Percentiles rank a stretch among this genome's conserved stretches.
These are phyloP conservation scores for Diversispora epigaea DNA, from an alignment of 192 early-diverging fungal genomes.

Conservation along the genomic window DNA sequence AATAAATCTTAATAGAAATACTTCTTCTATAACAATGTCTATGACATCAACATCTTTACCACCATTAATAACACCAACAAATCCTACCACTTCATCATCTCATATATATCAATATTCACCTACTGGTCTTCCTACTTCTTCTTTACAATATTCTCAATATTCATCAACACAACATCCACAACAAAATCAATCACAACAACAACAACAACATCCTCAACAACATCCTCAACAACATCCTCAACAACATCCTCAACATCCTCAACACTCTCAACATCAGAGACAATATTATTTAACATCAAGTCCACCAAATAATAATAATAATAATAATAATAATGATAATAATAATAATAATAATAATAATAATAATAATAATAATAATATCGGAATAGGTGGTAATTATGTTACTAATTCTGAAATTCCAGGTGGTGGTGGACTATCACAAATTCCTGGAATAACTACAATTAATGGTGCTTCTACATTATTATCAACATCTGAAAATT, in stretches of 20 bases:
- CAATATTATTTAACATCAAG: conserved; percentile 21
- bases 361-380: neutral
- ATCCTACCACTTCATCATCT: neutral
- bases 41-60: conserved; percentile 14
- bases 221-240: neutral
- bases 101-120: neutral
- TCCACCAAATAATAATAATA: neutral
- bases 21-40: neutral
- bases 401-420: neutral
- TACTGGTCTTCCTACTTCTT: neutral
- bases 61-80: neutral
- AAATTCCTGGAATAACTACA: neutral
- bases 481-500: neutral
- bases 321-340: neutral
- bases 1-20: no score
- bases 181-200: neutral
- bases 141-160: neutral
- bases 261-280: neutral
- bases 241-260: neutral
- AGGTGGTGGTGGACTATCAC: neutral
- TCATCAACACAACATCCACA: conserved; percentile 9
- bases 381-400: conserved; percentile 1
- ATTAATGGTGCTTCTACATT: neutral
- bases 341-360: neutral
- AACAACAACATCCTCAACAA: neutral